A percentile compares a stretch with the other conserved stretches of the same genome.
These are phyloP conservation scores for Alisma plantagoaquatica DNA, from an alignment of 106 monocot genomes.

Conservation along the genomic window DNA sequence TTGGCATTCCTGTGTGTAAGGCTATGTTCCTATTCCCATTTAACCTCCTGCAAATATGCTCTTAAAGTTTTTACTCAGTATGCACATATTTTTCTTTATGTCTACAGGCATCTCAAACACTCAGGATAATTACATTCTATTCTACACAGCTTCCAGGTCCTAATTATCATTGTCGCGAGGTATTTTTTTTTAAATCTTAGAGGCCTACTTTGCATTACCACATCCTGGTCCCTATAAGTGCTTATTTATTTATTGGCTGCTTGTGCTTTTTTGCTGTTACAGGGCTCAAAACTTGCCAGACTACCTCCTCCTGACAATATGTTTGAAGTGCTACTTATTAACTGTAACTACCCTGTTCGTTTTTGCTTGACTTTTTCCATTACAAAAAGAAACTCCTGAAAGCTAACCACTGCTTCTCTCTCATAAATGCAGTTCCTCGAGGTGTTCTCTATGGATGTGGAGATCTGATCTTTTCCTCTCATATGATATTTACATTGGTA, in stretches of 20 bases:
- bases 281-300: constrained; percentile 80
- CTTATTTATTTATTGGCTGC: background rate
- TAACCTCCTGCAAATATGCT: constrained; percentile 30
- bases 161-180: constrained; percentile 99
- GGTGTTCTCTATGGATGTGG: constrained; percentile 81
- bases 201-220: background rate
- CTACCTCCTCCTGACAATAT: constrained; percentile 51
- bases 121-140: constrained; percentile 92
- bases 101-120: constrained; percentile 60
- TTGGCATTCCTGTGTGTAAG: constrained; percentile 92
- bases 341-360: constrained; percentile 31
- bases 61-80: background rate
- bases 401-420: no score
- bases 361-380: background rate
- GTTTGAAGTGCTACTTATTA: constrained; percentile 75
- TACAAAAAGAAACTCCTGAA: no score
- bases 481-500: constrained; percentile 90
- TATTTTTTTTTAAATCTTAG: background rate
- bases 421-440: constrained; percentile 49
- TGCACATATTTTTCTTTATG: background rate
- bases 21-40: background rate
- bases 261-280: background rate
- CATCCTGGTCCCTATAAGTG: no score
- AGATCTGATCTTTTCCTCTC: constrained; percentile 93
- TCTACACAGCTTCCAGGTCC: constrained; percentile 97